Percentiles rank a stretch among this genome's conserved stretches.
Evolutionary conservation across 2,329 filamentous ascomycete genomes (phyloP).

Genomic region (Alternaria alternata): DNA sequence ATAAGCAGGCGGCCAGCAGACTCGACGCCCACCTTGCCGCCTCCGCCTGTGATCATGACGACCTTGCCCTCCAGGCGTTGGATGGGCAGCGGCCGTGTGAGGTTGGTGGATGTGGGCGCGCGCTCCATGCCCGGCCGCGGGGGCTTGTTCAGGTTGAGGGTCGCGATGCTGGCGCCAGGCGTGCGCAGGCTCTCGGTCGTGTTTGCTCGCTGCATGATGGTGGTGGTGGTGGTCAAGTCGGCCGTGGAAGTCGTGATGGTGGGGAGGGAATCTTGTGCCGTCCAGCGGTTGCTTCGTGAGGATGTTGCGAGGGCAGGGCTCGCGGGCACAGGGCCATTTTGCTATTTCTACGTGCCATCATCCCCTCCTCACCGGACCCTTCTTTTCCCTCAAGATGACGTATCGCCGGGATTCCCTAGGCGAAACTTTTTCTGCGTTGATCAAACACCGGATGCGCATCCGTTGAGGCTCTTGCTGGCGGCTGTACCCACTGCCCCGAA

Average conservation of each 20-base stretch:
- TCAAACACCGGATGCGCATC: conserved; percentile 19
- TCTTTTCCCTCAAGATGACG: conserved; percentile 30
- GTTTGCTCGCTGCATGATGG: conserved; percentile 12
- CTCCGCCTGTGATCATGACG: conserved; percentile 46
- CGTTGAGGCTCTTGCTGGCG: conserved; percentile 35
- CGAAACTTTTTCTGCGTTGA: conserved; percentile 33
- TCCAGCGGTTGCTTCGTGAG: conserved; percentile 17
- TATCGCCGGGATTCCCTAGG: conserved; percentile 35
- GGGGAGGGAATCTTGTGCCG: conserved; percentile 5
- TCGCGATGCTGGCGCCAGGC: conserved; percentile 26
- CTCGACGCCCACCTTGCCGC: conserved; percentile 46
- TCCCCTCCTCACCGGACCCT: conserved; percentile 22
- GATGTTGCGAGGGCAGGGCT: neutral
- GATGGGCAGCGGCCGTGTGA: conserved; percentile 38
- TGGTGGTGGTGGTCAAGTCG: too few species aligned
- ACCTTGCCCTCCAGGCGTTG: conserved; percentile 44
- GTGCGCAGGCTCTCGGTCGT: conserved; percentile 21
- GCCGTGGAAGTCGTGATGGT: neutral
- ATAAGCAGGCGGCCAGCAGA: conserved; percentile 47
- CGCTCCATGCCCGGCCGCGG: conserved; percentile 35
- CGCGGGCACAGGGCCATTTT: neutral
- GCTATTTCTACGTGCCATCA: conserved; percentile 9
- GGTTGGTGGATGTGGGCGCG: conserved; percentile 38
- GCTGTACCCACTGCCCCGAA: conserved; percentile 30
- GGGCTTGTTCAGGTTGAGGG: conserved; percentile 35